Evolutionary conservation across 805 yeast genomes (phyloP), one percentile per base, ranked within the genome.

Genomic region (Cyberlindnera xylosilytica): DNA sequence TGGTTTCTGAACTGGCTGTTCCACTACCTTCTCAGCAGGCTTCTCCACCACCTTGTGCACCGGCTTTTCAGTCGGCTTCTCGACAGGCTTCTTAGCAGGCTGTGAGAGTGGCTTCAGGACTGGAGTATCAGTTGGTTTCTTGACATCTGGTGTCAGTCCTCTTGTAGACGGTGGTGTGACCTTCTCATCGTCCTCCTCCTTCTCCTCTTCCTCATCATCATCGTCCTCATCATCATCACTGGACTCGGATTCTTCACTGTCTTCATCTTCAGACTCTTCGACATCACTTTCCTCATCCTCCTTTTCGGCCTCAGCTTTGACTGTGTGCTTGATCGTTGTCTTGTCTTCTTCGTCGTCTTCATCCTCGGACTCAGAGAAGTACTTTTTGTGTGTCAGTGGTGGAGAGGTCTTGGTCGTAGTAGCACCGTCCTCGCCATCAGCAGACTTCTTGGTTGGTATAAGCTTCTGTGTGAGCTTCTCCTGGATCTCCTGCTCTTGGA

Each of bases 401-500:
- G 29, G 29, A 26, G 29, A 26, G n/a, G 29, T 8, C 11, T 37
- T 39, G 29, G 20, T 19, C 6, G 32, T 18, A 27, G 32, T 41
- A 16, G 15, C 13, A 7, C 34, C 38, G 16, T 39, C 45, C 16
- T 32, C 39, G 11, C 36, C 46, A 22, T 42, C 52, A 4, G 20
- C 8, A 33, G 6, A 28, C 20, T 45, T 51, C 44, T 54, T 53
- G 1, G 46, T 34, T 4, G 58, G 61, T 9, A 53, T 49, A 20
- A 50, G 52, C 47, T 42, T 56, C 39, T 41, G 52, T 2, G 51
- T 38, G 6, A 52, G 32, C 28, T 51, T 54, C 30, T 60, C 62
- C 43, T 52, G 53, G 35, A 50, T 54, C 41, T 56, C 70, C 57
- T 46, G 70, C 12, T 71, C 72, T 38, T 67, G 69, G 19, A 58